A percentile compares a stretch with the other conserved stretches of the same genome.
These are phyloP conservation scores for Melocanna baccifera DNA, from an alignment of 176 grass and related monocot species.

Conservation along the genomic window DNA sequence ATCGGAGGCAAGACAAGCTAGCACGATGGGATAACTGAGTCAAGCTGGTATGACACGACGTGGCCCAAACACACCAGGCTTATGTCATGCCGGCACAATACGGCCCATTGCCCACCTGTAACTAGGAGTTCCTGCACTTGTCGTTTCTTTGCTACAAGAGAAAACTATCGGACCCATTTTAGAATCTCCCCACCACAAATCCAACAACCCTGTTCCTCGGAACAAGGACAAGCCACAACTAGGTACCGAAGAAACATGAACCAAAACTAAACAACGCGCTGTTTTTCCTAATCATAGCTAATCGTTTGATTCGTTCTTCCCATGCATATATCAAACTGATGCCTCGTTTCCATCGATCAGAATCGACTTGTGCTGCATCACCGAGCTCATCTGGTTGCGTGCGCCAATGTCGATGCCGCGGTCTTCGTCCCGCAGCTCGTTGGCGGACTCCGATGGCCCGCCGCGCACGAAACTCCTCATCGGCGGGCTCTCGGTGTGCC, in stretches of 20 bases:
- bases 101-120: no score
- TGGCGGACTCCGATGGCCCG: conserved; percentile 20
- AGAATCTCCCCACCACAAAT: conserved; percentile 9
- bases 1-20: no score
- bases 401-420: conserved; percentile 30
- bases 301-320: background rate
- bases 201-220: conserved; percentile 1
- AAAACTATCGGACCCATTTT: background rate
- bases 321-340: conserved; percentile 25
- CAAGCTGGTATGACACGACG: no score
- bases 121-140: background rate
- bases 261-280: background rate
- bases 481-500: conserved; percentile 25
- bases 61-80: no score
- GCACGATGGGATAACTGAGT: no score
- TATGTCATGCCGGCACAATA: no score
- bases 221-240: conserved; percentile 38
- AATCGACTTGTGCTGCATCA: background rate
- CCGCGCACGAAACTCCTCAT: conserved; percentile 39
- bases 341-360: background rate
- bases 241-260: background rate
- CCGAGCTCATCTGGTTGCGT: background rate
- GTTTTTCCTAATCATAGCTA: conserved; percentile 32
- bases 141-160: background rate
- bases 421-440: background rate